Evolutionary conservation across 2,329 filamentous ascomycete genomes (phyloP).

Genomic region (Purpureocillium takamizusanense): DNA sequence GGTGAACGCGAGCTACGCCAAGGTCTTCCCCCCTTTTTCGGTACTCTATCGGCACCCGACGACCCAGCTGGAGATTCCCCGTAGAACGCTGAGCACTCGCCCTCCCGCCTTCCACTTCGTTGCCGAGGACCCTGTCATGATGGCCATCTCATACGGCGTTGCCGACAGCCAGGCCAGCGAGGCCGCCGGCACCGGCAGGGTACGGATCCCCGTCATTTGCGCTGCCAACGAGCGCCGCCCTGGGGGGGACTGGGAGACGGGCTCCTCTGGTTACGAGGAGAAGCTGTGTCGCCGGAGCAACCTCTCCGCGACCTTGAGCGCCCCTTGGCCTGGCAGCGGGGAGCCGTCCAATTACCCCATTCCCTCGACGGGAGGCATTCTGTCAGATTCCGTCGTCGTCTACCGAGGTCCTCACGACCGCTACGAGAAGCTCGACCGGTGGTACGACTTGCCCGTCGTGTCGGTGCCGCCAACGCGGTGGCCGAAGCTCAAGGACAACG

Average conservation of each 20-base stretch:
- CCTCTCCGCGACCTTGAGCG: constrained; percentile 58
- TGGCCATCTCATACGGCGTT: constrained; percentile 47
- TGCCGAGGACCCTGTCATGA: constrained; percentile 49
- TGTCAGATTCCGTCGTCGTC: constrained; percentile 62
- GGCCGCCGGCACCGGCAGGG: constrained; percentile 19
- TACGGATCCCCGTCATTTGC: constrained; percentile 57
- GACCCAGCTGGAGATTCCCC: constrained; percentile 32
- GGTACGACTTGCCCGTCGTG: constrained; percentile 58
- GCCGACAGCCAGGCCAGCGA: constrained; percentile 28
- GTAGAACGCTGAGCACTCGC: constrained; percentile 22
- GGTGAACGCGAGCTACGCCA: constrained; percentile 47
- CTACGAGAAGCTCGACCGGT: constrained; percentile 48
- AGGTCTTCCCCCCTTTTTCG: constrained; percentile 48
- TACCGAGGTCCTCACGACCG: constrained; percentile 62
- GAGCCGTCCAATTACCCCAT: constrained; percentile 57
- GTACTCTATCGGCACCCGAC: constrained; percentile 46
- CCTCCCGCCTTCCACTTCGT: constrained; percentile 42
- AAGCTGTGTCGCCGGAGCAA: constrained; percentile 67
- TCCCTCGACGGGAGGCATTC: constrained; percentile 58
- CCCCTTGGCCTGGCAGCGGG: constrained; percentile 42
- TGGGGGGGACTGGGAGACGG: constrained; percentile 73
- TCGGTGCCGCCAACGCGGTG: constrained; percentile 64
- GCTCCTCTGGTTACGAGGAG: constrained; percentile 44
- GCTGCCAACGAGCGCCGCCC: constrained; percentile 68
- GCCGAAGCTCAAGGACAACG: constrained; percentile 61